Percentiles rank a stretch among this genome's conserved stretches.
Conservation (phyloP, 2,329 filamentous ascomycete genomes). For the Metarhizium guizhouense region DNA sequence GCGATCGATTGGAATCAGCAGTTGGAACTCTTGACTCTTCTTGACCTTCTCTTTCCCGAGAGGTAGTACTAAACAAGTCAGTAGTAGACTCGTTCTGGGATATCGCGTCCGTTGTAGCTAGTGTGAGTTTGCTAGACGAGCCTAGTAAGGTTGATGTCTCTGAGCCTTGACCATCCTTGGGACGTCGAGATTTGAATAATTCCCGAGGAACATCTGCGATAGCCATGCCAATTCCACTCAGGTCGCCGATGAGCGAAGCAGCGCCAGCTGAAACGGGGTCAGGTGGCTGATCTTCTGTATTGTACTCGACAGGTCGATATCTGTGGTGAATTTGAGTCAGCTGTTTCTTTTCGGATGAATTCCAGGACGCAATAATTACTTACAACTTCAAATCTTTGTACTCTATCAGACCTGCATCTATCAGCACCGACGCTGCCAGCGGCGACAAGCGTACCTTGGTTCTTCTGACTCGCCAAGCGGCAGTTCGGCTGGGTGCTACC, state of each 20-base stretch:
- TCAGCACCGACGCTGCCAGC: constrained; percentile 62
- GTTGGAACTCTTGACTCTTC: background rate
- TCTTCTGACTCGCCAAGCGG: constrained; percentile 66
- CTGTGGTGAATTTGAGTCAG: constrained; percentile 20
- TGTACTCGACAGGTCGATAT: constrained; percentile 54
- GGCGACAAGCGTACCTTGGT: constrained; percentile 61
- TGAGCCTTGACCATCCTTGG: constrained; percentile 9
- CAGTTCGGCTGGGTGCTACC: constrained; percentile 56
- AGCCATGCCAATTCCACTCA: constrained; percentile 72
- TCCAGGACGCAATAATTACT: constrained; percentile 18
- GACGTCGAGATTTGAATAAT: constrained; percentile 35
- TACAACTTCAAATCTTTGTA: constrained; percentile 67
- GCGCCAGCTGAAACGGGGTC: constrained; percentile 74
- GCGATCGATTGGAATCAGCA: background rate
- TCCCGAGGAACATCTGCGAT: constrained; percentile 63
- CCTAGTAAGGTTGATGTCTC: constrained; percentile 3
- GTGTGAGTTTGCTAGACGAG: constrained; percentile 5
- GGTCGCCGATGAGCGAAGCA: constrained; percentile 71
- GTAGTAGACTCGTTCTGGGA: constrained; percentile 6
- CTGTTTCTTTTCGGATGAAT: background rate
- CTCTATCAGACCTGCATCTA: constrained; percentile 53
- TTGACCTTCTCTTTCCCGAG: background rate
- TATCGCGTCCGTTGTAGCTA: constrained; percentile 2
- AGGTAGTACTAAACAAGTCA: background rate
- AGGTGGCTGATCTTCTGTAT: constrained; percentile 67